Percentiles rank a stretch among this genome's conserved stretches.
Evolutionary conservation across 2,329 filamentous ascomycete genomes (phyloP).

Genomic region (Colletotrichum liaoningense): DNA sequence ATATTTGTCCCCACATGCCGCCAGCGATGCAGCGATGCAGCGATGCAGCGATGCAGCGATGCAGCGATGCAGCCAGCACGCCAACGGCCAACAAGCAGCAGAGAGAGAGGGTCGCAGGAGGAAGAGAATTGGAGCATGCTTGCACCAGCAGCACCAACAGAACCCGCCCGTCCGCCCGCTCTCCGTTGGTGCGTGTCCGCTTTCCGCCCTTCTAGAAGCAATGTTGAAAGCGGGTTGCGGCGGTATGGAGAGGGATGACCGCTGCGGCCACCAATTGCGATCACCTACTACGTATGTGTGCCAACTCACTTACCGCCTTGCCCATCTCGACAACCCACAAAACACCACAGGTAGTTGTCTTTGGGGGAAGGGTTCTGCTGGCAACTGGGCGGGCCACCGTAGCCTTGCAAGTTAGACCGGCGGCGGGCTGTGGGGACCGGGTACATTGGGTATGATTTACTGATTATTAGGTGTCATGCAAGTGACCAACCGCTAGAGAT

Average conservation of each 20-base stretch:
- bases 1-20: not conserved
- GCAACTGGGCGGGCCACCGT: not conserved
- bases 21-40: not conserved
- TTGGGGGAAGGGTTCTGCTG: not conserved
- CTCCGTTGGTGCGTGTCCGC: slow-evolving; percentile 8
- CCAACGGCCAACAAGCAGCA: not conserved
- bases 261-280: slow-evolving; percentile 20
- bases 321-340: not conserved
- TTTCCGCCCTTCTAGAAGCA: slow-evolving; percentile 31
- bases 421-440: not conserved
- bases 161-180: slow-evolving; percentile 9
- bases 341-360: not conserved
- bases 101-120: too few relatives aligned
- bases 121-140: not conserved
- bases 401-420: not conserved
- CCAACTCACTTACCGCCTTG: not conserved
- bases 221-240: slow-evolving; percentile 2
- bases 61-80: slow-evolving; percentile 8
- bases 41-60: not conserved
- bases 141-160: slow-evolving; percentile 1
- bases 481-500: slow-evolving; percentile 15
- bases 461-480: slow-evolving; percentile 24
- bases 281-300: not conserved
- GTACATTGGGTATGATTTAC: not conserved
- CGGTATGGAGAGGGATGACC: slow-evolving; percentile 17